A percentile compares a stretch with the other conserved stretches of the same genome.
Evolutionary conservation across 257 asterid genomes (phyloP).

Genomic region (Solanum piurae): DNA sequence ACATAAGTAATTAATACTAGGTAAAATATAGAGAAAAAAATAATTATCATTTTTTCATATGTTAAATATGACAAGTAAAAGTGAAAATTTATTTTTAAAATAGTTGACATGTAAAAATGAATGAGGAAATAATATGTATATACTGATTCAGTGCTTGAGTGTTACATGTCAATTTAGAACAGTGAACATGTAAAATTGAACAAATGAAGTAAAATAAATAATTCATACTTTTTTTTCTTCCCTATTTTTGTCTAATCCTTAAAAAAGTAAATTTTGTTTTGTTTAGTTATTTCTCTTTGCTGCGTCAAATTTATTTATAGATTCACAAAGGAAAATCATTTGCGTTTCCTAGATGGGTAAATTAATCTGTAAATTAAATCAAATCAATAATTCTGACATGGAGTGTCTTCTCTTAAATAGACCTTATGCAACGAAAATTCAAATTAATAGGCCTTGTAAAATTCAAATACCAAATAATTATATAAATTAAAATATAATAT

Average conservation of each 20-base stretch:
- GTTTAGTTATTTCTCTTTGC: neutral
- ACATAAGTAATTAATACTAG: no score
- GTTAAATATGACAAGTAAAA: no score
- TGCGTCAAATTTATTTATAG: neutral
- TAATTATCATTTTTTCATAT: no score
- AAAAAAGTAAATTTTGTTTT: neutral
- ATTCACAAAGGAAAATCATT: neutral
- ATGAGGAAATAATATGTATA: no score
- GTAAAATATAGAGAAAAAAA: no score
- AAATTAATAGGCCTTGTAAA: neutral
- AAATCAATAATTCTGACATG: neutral
- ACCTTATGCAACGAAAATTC: neutral
- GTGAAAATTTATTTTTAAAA: no score
- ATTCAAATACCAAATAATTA: neutral
- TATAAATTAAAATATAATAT: neutral
- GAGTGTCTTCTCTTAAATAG: neutral
- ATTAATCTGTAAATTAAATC: neutral
- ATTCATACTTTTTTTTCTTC: neutral
- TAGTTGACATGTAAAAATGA: no score
- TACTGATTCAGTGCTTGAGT: neutral
- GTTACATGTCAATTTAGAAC: neutral
- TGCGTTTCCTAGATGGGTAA: neutral
- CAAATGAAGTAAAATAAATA: neutral
- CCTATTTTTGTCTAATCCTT: neutral
- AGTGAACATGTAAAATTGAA: no score